Evolutionary conservation across 1,139 yeast genomes (phyloP).

Genomic region (Yamadazyma diospyri): DNA sequence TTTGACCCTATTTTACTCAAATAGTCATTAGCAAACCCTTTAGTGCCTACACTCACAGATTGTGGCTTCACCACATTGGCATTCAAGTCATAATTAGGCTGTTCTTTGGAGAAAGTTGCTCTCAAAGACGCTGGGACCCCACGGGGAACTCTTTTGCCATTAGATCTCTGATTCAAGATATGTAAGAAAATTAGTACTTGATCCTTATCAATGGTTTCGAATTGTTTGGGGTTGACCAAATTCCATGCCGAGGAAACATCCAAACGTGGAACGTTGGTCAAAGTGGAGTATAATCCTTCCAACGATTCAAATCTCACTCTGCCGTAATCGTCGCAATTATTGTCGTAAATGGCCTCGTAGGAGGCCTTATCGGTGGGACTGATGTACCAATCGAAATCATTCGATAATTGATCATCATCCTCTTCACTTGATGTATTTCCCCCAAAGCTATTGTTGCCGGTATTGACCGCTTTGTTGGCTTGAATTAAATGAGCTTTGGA

Average conservation of each 20-base stretch:
- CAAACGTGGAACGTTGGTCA: constrained; percentile 71
- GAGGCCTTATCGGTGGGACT: constrained; percentile 79
- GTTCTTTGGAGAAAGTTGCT: constrained; percentile 86
- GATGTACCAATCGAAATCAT: constrained; percentile 93
- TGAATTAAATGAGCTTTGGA: constrained; percentile 80
- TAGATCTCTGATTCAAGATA: constrained; percentile 84
- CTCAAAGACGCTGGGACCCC: constrained; percentile 92
- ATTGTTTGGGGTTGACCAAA: constrained; percentile 83
- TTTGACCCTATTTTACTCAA: constrained; percentile 44
- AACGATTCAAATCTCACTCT: constrained; percentile 74
- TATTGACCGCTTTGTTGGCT: constrained; percentile 65
- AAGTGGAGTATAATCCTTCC: constrained; percentile 62
- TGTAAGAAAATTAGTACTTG: constrained; percentile 88
- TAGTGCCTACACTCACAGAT: constrained; percentile 17
- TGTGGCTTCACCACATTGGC: constrained; percentile 10
- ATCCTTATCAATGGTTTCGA: constrained; percentile 87
- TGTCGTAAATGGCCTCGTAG: constrained; percentile 74
- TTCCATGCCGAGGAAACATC: constrained; percentile 96
- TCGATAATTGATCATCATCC: constrained; percentile 51
- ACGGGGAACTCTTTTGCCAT: constrained; percentile 83
- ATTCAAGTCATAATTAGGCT: constrained; percentile 69
- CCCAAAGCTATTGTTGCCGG: constrained; percentile 23
- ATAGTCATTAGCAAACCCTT: constrained; percentile 39
- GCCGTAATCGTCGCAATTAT: constrained; percentile 80
- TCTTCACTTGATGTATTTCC: constrained; percentile 49